These are phyloP conservation scores for Hanseniaspora nectarophila DNA, from an alignment of 805 yeast genomes.

Conservation along the genomic window DNA sequence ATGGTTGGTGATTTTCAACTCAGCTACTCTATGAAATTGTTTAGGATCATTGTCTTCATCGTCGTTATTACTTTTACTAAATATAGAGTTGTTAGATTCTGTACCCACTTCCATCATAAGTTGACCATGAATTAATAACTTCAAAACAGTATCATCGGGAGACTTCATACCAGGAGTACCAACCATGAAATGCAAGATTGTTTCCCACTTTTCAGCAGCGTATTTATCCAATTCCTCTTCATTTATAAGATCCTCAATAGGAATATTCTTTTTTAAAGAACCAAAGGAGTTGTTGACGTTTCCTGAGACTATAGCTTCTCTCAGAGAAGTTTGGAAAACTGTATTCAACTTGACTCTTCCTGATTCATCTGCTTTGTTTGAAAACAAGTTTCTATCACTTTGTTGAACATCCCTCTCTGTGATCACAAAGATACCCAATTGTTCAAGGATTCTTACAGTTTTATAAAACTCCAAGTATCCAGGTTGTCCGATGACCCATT, in stretches of 20 bases:
- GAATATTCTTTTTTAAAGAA: constrained; percentile 43
- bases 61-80: constrained; percentile 37
- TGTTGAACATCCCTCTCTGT: constrained; percentile 27
- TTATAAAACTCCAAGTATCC: constrained; percentile 50
- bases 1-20: constrained; percentile 65
- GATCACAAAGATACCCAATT: constrained; percentile 64
- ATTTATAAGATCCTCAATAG: not conserved
- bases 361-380: constrained; percentile 22
- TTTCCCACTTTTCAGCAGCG: constrained; percentile 86
- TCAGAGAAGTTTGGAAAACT: constrained; percentile 60
- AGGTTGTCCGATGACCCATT: constrained; percentile 50
- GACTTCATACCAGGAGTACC: constrained; percentile 63
- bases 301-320: constrained; percentile 77
- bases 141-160: constrained; percentile 75
- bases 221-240: constrained; percentile 40
- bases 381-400: constrained; percentile 24
- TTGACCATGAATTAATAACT: constrained; percentile 65
- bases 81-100: constrained; percentile 19
- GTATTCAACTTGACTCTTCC: constrained; percentile 44
- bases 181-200: constrained; percentile 92
- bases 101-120: constrained; percentile 59
- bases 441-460: constrained; percentile 62
- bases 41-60: constrained; percentile 17
- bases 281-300: constrained; percentile 61
- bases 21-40: constrained; percentile 17